These are phyloP conservation scores for Podaxis mareebaensis DNA, from an alignment of 768 basidiomycete genomes.

Conservation along the genomic window DNA sequence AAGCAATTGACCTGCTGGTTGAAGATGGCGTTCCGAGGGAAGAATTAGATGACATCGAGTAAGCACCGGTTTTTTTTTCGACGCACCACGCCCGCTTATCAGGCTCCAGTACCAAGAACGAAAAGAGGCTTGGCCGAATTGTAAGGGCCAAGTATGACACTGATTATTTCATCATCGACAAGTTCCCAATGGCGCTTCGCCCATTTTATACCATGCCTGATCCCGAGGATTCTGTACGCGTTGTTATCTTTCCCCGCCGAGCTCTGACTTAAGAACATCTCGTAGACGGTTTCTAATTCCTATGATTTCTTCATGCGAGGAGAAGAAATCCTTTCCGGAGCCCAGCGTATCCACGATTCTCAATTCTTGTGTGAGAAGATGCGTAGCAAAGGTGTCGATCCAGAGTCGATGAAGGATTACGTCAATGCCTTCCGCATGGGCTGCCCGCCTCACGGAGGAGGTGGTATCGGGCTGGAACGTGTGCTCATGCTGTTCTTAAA, in stretches of 20 bases:
- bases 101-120: conserved; percentile 81
- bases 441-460: conserved; percentile 95
- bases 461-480: conserved; percentile 93
- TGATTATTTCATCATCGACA: conserved; percentile 99
- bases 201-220: conserved; percentile 99
- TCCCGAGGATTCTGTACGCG: conserved; percentile 78
- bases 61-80: conserved; percentile 26
- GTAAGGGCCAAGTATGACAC: conserved; percentile 94
- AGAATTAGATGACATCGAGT: conserved; percentile 89
- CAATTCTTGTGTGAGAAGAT: conserved; percentile 80
- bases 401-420: conserved; percentile 89
- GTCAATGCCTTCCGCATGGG: conserved; percentile 94
- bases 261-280: conserved; percentile 15
- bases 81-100: conserved; percentile 6
- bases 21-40: conserved; percentile 83
- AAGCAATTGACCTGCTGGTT: conserved; percentile 85
- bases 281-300: conserved; percentile 88
- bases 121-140: conserved; percentile 87
- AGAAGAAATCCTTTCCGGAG: conserved; percentile 97
- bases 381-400: conserved; percentile 85
- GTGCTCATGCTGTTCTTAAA: conserved; percentile 98
- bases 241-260: conserved; percentile 8
- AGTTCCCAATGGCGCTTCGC: conserved; percentile 93
- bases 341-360: conserved; percentile 96
- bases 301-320: conserved; percentile 99